A percentile compares a stretch with the other conserved stretches of the same genome.
Conservation (phyloP, 1,284 basidiomycete genomes). For the Cutaneotrichosporon daszewskae region DNA sequence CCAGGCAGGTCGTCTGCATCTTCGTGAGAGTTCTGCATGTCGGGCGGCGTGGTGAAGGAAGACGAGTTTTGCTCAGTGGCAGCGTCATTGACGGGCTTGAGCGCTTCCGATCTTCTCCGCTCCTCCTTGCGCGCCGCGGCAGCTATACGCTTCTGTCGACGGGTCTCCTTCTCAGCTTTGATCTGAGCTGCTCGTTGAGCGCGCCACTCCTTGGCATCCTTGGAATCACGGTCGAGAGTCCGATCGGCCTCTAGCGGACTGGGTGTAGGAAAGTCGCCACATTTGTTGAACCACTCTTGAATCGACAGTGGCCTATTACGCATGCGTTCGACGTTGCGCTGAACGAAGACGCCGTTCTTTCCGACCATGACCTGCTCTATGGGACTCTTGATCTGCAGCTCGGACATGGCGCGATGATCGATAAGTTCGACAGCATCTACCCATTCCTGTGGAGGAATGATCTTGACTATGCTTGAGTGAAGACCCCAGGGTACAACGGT, state of each 20-base stretch:
- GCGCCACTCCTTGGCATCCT: conserved; percentile 33
- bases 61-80: conserved; percentile 7
- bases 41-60: neutral
- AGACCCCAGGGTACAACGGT: conserved; percentile 79
- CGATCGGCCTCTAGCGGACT: conserved; percentile 34
- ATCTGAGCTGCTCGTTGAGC: conserved; percentile 13
- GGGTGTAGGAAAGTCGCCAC: conserved; percentile 46
- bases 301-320: conserved; percentile 62
- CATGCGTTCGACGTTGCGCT: conserved; percentile 84
- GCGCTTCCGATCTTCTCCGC: conserved; percentile 1
- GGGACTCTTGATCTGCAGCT: conserved; percentile 69
- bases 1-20: conserved; percentile 19
- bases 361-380: conserved; percentile 91
- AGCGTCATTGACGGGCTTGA: conserved; percentile 12
- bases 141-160: conserved; percentile 41
- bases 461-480: conserved; percentile 83
- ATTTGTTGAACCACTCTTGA: conserved; percentile 81
- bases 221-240: conserved; percentile 31
- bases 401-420: conserved; percentile 57
- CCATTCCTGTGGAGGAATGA: conserved; percentile 91
- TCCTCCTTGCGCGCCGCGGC: conserved; percentile 23
- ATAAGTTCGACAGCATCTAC: conserved; percentile 64
- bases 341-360: conserved; percentile 75
- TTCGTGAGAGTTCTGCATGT: neutral
- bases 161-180: conserved; percentile 15